phyloP scores from a whole-genome alignment of 805 yeast genomes.

The Candida morakotiae region DNA sequence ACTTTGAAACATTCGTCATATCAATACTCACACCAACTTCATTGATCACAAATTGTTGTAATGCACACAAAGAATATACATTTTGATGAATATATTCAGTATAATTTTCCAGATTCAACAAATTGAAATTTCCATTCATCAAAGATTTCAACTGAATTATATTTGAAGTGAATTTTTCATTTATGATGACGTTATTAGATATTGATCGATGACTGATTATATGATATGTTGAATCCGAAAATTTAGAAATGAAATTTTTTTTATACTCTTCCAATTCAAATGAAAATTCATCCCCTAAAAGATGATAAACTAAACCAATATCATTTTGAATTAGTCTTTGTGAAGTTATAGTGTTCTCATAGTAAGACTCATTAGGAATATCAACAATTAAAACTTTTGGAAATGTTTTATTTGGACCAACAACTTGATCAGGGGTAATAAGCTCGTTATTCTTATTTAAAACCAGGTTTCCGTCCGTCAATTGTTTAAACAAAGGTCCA shows the following conservation, averaged over 20 bases:
- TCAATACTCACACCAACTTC: constrained; percentile 20
- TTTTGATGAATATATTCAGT: constrained; percentile 10
- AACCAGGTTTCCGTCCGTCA: constrained; percentile 60
- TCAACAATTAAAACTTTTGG: constrained; percentile 67
- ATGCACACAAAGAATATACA: constrained; percentile 23
- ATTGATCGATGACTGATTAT: constrained; percentile 68
- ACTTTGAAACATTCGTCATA: constrained; percentile 13
- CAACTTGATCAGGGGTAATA: constrained; percentile 66
- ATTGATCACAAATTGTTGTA: constrained; percentile 25
- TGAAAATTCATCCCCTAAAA: constrained; percentile 63
- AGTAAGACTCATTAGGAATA: constrained; percentile 54
- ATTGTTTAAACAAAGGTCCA: constrained; percentile 53
- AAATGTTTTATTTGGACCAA: constrained; percentile 57
- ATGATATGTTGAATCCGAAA: constrained; percentile 53
- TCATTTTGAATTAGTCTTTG: constrained; percentile 33
- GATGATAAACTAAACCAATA: constrained; percentile 64
- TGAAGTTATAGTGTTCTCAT: constrained; percentile 22
- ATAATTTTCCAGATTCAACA: constrained; percentile 28
- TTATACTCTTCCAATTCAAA: constrained; percentile 38
- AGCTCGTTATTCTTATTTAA: constrained; percentile 54
- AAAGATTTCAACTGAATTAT: constrained; percentile 56
- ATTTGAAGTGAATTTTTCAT: constrained; percentile 50
- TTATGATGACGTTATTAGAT: constrained; percentile 58
- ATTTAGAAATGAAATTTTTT: constrained; percentile 45
- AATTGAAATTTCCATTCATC: constrained; percentile 40